Evolutionary conservation across 495 filamentous ascomycete genomes (phyloP).

Genomic region (Penicillium egyptiacum): DNA sequence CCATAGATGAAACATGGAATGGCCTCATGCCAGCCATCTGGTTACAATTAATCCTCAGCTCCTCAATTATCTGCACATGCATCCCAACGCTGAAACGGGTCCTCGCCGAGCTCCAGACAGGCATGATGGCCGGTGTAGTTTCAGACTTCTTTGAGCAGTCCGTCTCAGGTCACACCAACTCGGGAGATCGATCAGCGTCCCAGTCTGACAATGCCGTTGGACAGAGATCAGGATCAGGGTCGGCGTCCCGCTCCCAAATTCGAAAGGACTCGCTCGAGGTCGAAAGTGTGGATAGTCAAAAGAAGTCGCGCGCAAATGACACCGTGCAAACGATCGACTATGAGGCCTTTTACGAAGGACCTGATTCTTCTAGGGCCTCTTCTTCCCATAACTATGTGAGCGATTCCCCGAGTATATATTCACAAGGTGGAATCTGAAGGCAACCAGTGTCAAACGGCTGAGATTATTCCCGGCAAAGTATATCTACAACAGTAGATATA

Average conservation of each 20-base stretch:
- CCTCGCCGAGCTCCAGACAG: constrained; percentile 18
- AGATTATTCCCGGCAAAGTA: no score
- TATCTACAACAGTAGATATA: neutral
- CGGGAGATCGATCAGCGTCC: neutral
- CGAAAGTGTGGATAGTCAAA: constrained; percentile 4
- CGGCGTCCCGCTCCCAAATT: neutral
- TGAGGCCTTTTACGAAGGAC: constrained; percentile 2
- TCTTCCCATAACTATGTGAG: neutral
- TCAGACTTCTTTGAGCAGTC: constrained; percentile 20
- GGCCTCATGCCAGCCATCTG: constrained; percentile 19
- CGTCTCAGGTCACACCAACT: constrained; percentile 7
- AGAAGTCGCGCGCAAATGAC: neutral
- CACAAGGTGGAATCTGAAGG: neutral
- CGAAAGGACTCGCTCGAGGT: neutral
- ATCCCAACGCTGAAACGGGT: constrained; percentile 20
- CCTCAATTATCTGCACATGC: constrained; percentile 19
- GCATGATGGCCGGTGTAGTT: constrained; percentile 20
- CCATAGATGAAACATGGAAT: constrained; percentile 10
- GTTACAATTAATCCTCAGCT: constrained; percentile 17
- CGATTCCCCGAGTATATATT: neutral
- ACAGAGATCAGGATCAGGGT: neutral
- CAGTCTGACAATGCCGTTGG: neutral
- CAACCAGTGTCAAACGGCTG: neutral
- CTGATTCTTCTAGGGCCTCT: neutral
- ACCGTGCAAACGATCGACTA: constrained; percentile 5